Evolutionary conservation across 768 basidiomycete genomes (phyloP).

Genomic region (Naganishia antarctica): DNA sequence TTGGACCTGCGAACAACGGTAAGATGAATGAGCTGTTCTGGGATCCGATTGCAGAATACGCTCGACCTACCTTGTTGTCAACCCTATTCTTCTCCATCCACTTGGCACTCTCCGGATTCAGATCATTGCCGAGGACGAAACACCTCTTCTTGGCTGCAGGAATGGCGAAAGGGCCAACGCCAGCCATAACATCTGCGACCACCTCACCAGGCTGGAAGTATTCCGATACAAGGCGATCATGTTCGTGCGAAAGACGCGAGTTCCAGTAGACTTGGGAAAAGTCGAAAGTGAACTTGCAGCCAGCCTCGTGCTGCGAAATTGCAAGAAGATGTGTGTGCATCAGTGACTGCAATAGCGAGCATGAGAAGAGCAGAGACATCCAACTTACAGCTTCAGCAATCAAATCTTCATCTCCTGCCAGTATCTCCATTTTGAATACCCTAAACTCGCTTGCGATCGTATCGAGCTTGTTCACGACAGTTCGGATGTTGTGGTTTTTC

Average conservation of each 20-base stretch:
- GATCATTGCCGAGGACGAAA: slow-evolving; percentile 82
- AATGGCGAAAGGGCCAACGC: slow-evolving; percentile 91
- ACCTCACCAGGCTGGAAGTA: slow-evolving; percentile 64
- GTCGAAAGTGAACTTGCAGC: slow-evolving; percentile 85
- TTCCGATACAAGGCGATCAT: slow-evolving; percentile 68
- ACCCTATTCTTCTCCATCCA: slow-evolving; percentile 68
- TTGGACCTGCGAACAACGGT: slow-evolving; percentile 56
- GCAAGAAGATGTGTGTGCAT: slow-evolving; percentile 11
- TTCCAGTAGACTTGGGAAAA: slow-evolving; percentile 98
- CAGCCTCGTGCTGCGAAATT: slow-evolving; percentile 65
- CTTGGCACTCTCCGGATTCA: slow-evolving; percentile 81
- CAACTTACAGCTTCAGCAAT: slow-evolving; percentile 76
- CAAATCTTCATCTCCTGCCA: slow-evolving; percentile 84
- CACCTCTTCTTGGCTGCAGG: slow-evolving; percentile 90
- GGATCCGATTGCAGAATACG: no score
- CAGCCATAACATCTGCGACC: slow-evolving; percentile 89
- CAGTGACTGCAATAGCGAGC: neutral
- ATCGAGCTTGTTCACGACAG: slow-evolving; percentile 92
- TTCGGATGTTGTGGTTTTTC: slow-evolving; percentile 80
- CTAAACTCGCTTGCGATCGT: slow-evolving; percentile 79
- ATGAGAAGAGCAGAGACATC: no score
- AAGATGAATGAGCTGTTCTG: neutral
- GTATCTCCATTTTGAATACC: slow-evolving; percentile 91
- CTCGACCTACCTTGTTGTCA: slow-evolving; percentile 70
- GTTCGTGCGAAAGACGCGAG: slow-evolving; percentile 85